Base-by-base conservation (phyloP, 1,284 basidiomycete species). In the Cerrena zonata region DNA sequence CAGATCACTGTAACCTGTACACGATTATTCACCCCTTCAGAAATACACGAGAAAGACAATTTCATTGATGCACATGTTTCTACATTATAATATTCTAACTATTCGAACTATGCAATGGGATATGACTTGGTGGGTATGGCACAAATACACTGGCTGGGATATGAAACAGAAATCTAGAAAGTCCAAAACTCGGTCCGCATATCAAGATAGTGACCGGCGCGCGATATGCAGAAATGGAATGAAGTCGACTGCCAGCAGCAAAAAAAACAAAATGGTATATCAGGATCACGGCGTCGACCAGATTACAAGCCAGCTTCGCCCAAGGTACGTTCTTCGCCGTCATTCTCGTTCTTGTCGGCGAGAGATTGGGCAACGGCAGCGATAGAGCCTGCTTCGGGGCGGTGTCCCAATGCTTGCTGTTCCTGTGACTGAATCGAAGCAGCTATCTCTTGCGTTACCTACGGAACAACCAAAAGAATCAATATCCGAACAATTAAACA, bases 301-400 rank as follows among this genome's bases (percentile, higher is more conserved):
- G 10, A 18, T 45, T 46, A 53, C 38, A 52, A 26, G 18, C 40
- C 42, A 43, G 30, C 36, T 21, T 53, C 48, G 7, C 22, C 47
- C n/a, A 43, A 47, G 40, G 52, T 57, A 12, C 54, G 39, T 30
- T 50, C 50, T 1, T 54, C 53, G 19, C 56, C 53, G 38, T 57
- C 58, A 18, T 50, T 52, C 49, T 50, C 54, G 53, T 60, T 62
- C 56, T 56, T 49, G 50, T 59, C 61, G 21, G 58, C 56, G 34
- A 58, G 52, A 44, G 55, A 52, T 39, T 56, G 53, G 5, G 56
- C 54, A 13, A 52, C 54, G 4, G 59, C 52, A 30, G 51, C 54
- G 46, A 56, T 47, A 40, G 50, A 55, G 25, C 55, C 55, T 15
- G 46, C 52, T 56, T 59, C 56, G 2, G 61, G 58, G 21, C 53